These are phyloP conservation scores for Exophiala oligosperma DNA, from an alignment of 2,329 filamentous ascomycete species.

Conservation along the genomic window DNA sequence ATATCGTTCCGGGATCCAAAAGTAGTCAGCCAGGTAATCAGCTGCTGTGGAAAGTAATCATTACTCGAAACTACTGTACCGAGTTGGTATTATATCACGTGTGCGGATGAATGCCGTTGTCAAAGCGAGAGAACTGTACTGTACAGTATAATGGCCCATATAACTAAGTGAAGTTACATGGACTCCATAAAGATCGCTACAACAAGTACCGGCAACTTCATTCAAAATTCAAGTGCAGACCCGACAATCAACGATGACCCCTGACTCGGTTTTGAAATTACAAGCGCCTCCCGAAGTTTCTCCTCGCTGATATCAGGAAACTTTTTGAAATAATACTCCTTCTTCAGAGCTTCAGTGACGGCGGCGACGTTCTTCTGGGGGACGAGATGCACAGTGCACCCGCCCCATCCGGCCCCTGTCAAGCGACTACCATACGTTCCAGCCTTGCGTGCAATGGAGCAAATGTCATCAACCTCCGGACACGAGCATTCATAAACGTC, in stretches of 20 bases:
- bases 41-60: too few species aligned
- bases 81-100: background rate
- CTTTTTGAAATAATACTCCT: constrained; percentile 75
- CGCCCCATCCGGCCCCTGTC: constrained; percentile 87
- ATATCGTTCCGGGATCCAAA: too few species aligned
- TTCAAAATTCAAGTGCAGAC: constrained; percentile 24
- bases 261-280: constrained; percentile 83
- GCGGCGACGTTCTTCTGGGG: constrained; percentile 76
- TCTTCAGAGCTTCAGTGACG: constrained; percentile 74
- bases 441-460: constrained; percentile 71
- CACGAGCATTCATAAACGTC: constrained; percentile 90
- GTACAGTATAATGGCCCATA: too few species aligned
- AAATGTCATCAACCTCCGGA: constrained; percentile 87
- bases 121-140: too few species aligned
- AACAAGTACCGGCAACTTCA: background rate
- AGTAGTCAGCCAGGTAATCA: too few species aligned
- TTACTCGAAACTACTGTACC: too few species aligned
- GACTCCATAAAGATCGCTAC: too few species aligned
- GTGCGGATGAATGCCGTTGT: background rate
- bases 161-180: too few species aligned
- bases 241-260: constrained; percentile 45
- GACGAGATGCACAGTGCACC: constrained; percentile 91
- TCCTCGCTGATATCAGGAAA: constrained; percentile 68
- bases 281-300: constrained; percentile 75
- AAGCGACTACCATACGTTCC: constrained; percentile 73